These are phyloP conservation scores for Acanthamoeba castellanii DNA, from an alignment of 208 protist genomes.

Conservation along the genomic window DNA sequence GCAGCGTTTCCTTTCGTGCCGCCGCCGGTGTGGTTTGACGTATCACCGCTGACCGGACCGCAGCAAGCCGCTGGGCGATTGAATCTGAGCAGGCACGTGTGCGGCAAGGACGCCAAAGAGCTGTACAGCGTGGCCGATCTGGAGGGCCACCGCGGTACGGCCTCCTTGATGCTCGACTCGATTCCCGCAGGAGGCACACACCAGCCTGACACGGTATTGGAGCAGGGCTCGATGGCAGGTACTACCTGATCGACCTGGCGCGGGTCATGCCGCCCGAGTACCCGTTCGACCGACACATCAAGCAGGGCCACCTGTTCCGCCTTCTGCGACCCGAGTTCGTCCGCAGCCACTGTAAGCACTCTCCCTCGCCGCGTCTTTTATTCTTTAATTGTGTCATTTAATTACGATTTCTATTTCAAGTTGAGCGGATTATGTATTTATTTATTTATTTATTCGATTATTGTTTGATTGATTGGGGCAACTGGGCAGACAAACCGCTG, in stretches of 20 bases:
- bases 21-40: too few species aligned
- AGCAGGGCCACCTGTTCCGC: slow-evolving; percentile 34
- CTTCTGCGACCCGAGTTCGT: slow-evolving; percentile 51
- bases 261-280: slow-evolving; percentile 35
- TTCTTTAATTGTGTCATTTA: too few species aligned
- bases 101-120: neutral
- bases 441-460: too few species aligned
- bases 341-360: neutral
- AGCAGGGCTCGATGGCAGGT: slow-evolving; percentile 77
- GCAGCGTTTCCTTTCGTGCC: neutral
- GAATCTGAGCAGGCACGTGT: slow-evolving; percentile 75
- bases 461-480: neutral
- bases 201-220: neutral
- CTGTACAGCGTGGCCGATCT: slow-evolving; percentile 1
- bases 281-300: neutral
- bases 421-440: too few species aligned
- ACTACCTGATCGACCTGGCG: slow-evolving; percentile 78
- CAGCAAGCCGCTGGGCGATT: slow-evolving; percentile 21
- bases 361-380: neutral
- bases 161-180: neutral
- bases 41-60: too few species aligned
- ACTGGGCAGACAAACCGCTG: neutral
- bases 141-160: slow-evolving; percentile 36
- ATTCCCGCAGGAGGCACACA: neutral
- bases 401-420: too few species aligned